Evolutionary conservation across 495 filamentous ascomycete genomes (phyloP).

Genomic region (Neurospora sp.): DNA sequence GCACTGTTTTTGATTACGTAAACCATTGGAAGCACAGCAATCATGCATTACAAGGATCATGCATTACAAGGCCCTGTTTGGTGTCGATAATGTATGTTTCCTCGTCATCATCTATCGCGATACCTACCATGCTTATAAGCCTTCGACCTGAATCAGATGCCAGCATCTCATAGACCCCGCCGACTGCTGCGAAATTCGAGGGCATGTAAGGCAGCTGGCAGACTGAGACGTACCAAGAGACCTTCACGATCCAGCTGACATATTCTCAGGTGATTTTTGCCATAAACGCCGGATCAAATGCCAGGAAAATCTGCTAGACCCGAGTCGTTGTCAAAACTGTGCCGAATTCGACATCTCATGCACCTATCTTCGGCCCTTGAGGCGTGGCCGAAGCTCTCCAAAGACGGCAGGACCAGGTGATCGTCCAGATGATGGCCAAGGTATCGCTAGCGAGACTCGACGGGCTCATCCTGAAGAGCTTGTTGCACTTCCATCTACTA

Average conservation of each 20-base stretch:
- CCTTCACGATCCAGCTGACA: neutral
- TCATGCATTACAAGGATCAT: neutral
- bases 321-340: constrained; percentile 20
- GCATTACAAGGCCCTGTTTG: neutral
- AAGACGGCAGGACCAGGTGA: constrained; percentile 2
- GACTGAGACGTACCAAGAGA: neutral
- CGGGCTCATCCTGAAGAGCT: constrained; percentile 1
- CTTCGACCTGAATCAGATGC: neutral
- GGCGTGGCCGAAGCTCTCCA: constrained; percentile 2
- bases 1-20: neutral
- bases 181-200: constrained; percentile 8
- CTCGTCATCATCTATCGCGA: neutral
- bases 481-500: neutral
- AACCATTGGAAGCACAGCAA: neutral
- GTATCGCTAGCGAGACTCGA: neutral
- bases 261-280: constrained; percentile 19
- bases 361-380: constrained; percentile 7
- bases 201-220: constrained; percentile 7
- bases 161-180: neutral
- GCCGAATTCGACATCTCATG: constrained; percentile 13
- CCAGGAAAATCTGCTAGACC: constrained; percentile 14
- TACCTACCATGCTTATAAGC: neutral
- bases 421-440: neutral
- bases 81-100: neutral
- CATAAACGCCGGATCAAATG: constrained; percentile 26